Evolutionary conservation across 192 early-diverging fungal species (phyloP).

Genomic region (Coemansia sp.): DNA sequence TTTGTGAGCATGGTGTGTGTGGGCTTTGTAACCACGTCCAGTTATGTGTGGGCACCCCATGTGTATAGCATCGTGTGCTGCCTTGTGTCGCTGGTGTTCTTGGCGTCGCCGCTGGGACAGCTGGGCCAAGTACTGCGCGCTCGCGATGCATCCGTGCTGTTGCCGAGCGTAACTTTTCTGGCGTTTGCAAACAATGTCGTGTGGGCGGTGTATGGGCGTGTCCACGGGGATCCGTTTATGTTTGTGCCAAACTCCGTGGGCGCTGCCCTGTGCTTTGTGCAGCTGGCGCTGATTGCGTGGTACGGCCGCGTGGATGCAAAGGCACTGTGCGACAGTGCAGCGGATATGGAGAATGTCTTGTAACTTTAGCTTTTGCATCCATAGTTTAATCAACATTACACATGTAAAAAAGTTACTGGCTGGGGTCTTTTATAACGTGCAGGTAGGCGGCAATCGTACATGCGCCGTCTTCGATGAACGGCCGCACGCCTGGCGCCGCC

Average conservation of each 20-base stretch:
- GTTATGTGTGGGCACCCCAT: constrained; percentile 4
- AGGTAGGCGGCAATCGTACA: constrained; percentile 73
- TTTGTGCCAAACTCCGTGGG: constrained; percentile 39
- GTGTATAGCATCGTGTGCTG: constrained; percentile 34
- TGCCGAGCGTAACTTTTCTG: constrained; percentile 32
- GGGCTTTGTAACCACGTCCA: constrained; percentile 23
- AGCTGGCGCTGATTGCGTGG: constrained; percentile 38
- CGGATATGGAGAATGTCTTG: neutral
- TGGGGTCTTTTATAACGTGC: constrained; percentile 80
- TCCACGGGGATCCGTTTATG: constrained; percentile 40
- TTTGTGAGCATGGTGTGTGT: constrained; percentile 8
- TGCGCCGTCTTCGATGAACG: constrained; percentile 72
- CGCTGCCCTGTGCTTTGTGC: constrained; percentile 27
- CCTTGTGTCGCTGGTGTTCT: constrained; percentile 30
- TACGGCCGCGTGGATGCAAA: constrained; percentile 32
- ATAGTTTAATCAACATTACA: neutral
- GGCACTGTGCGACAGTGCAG: constrained; percentile 7
- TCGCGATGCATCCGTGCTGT: constrained; percentile 38
- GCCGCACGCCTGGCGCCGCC: constrained; percentile 49
- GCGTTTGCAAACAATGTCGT: constrained; percentile 42
- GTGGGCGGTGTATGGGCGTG: constrained; percentile 32
- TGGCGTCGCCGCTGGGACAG: constrained; percentile 42
- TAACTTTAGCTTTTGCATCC: neutral
- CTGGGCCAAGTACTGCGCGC: constrained; percentile 23
- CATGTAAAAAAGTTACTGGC: constrained; percentile 11